phyloP scores from a whole-genome alignment of 768 basidiomycete genomes.

The Lactarius deliciosus region DNA sequence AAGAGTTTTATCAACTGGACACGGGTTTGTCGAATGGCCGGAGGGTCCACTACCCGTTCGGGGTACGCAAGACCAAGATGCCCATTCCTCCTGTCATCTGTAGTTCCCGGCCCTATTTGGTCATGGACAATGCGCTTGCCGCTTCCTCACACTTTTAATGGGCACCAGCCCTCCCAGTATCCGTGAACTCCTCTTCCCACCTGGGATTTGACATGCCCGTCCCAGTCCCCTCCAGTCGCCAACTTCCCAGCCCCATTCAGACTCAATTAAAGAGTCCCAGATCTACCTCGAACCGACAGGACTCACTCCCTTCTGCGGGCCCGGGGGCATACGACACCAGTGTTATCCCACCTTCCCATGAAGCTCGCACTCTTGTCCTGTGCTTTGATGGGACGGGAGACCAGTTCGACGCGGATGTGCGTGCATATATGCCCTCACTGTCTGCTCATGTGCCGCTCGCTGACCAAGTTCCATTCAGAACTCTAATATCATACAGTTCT shows the following conservation, averaged over 20 bases:
- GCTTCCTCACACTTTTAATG: constrained; percentile 7
- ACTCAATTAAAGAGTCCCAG: neutral
- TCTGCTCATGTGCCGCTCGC: neutral
- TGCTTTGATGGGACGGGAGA: constrained; percentile 71
- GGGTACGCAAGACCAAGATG: neutral
- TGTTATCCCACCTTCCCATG: constrained; percentile 31
- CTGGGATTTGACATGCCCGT: constrained; percentile 2
- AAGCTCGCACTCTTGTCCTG: constrained; percentile 53
- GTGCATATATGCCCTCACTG: constrained; percentile 27
- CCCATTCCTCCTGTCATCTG: constrained; percentile 12
- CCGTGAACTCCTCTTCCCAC: neutral
- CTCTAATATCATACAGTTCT: constrained; percentile 69
- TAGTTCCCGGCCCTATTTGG: neutral
- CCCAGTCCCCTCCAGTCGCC: neutral
- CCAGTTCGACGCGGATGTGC: constrained; percentile 65
- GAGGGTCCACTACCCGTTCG: neutral
- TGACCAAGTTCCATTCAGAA: constrained; percentile 44
- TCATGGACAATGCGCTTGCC: neutral
- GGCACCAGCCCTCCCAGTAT: neutral
- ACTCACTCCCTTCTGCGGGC: neutral
- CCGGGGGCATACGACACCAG: constrained; percentile 8
- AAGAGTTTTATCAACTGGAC: no score
- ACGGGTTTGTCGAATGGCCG: no score
- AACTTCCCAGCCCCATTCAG: neutral
- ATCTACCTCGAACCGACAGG: neutral